Conservation (phyloP, 495 filamentous ascomycete species). For the Lophiotrema nucula region DNA sequence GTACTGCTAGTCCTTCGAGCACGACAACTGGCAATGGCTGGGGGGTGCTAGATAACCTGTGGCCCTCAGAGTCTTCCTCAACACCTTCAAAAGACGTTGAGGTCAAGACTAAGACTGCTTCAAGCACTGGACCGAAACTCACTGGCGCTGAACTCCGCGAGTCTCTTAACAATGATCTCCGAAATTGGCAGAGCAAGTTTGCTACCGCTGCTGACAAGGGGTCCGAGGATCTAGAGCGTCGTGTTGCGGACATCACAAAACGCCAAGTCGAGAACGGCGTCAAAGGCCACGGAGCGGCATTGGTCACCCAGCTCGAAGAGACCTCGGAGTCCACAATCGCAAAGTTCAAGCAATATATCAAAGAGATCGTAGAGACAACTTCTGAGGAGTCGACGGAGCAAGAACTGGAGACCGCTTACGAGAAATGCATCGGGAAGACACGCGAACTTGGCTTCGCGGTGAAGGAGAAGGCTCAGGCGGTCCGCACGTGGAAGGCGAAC, state of each 20-base stretch:
- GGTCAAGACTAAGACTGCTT: slow-evolving; percentile 20
- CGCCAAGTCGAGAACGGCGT: slow-evolving; percentile 65
- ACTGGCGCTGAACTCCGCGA: slow-evolving; percentile 54
- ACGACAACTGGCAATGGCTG: slow-evolving; percentile 21
- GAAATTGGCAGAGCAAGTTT: slow-evolving; percentile 82
- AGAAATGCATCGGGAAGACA: slow-evolving; percentile 63
- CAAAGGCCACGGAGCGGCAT: slow-evolving; percentile 63
- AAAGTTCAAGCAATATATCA: slow-evolving; percentile 65
- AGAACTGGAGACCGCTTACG: slow-evolving; percentile 56
- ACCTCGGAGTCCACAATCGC: slow-evolving; percentile 60
- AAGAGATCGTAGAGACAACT: slow-evolving; percentile 56
- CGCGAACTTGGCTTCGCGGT: slow-evolving; percentile 72
- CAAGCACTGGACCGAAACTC: slow-evolving; percentile 10
- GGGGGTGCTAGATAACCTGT: slow-evolving; percentile 19
- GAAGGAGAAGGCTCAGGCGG: slow-evolving; percentile 74
- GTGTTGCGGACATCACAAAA: slow-evolving; percentile 75
- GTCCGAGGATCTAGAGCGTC: slow-evolving; percentile 63
- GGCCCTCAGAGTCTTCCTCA: slow-evolving; percentile 17
- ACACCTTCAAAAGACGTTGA: slow-evolving; percentile 9
- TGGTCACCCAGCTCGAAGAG: slow-evolving; percentile 67
- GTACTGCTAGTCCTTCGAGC: slow-evolving; percentile 10
- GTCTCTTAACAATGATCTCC: slow-evolving; percentile 73
- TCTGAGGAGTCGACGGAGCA: slow-evolving; percentile 54
- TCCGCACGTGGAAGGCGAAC: slow-evolving; percentile 73
- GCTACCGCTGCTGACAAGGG: slow-evolving; percentile 77